A percentile compares a stretch with the other conserved stretches of the same genome.
These are phyloP conservation scores for Kodamaea jinghongensis DNA, from an alignment of 805 yeast genomes.

Conservation along the genomic window DNA sequence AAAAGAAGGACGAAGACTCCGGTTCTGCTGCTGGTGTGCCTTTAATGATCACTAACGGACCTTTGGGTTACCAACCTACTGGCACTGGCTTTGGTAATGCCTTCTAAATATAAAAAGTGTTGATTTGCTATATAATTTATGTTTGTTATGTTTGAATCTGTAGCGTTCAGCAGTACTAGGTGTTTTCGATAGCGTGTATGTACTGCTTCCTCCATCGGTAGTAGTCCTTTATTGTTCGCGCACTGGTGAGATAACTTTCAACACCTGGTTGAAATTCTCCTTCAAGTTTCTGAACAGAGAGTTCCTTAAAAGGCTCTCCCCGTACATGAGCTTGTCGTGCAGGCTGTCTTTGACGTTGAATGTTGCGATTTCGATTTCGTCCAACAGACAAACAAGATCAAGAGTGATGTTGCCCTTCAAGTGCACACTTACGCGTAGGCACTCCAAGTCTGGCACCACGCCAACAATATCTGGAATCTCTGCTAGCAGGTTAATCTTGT, in stretches of 20 bases:
- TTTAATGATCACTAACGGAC: conserved; percentile 79
- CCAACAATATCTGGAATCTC: background rate
- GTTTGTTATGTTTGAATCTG: conserved; percentile 6
- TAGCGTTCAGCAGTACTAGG: no score
- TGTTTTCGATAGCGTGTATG: no score
- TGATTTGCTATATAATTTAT: conserved; percentile 1
- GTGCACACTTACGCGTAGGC: conserved; percentile 17
- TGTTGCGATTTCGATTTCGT: conserved; percentile 2
- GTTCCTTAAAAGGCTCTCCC: conserved; percentile 2
- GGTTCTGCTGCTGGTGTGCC: conserved; percentile 56
- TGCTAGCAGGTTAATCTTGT: conserved; percentile 21
- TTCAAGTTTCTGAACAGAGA: conserved; percentile 3
- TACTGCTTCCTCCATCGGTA: no score
- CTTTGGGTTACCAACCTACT: conserved; percentile 65
- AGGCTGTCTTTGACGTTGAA: background rate
- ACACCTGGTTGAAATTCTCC: background rate
- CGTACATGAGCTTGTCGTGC: no score
- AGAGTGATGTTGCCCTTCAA: background rate
- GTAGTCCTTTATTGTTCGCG: background rate
- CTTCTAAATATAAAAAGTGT: conserved; percentile 18
- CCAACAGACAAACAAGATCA: conserved; percentile 7
- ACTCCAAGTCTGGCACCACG: conserved; percentile 25
- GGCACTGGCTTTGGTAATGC: conserved; percentile 70
- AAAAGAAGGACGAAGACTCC: conserved; percentile 43
- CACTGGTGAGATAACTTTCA: background rate